Base-by-base conservation (phyloP, 1,284 basidiomycete genomes). In the Apiotrichum gracile region DNA sequence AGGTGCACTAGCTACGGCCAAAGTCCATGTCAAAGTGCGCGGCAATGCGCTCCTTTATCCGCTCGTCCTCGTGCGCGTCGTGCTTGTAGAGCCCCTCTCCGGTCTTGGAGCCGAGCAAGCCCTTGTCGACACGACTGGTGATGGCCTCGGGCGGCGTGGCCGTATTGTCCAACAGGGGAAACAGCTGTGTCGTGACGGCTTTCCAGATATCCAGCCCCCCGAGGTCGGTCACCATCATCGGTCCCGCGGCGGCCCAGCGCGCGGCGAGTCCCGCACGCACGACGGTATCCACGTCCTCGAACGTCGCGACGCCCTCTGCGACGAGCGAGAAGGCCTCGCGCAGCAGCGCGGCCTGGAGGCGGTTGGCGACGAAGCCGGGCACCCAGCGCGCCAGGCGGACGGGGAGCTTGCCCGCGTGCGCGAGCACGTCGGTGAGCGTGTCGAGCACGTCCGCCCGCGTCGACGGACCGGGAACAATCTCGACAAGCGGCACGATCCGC, bases 321-420 rank as follows among this genome's bases (percentile, higher is more conserved):
- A 47, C 54, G 19, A 56, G 39, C 10, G 47, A 24, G 21, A 46
- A 56, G 8, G 54, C 54, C 26, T 56, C 54, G 31, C 54, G 50
- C 22, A 49, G 47, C 29, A 56, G 31, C 5, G 54, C 54, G 16
- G 54, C 50, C 50, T 56, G 54, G 31, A 56, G 50, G 17, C 54
- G 47, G 43, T 56, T 56, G 7, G 54, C 54, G 26, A 56, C 43
- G 42, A 56, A 56, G 24, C 54, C 54, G n/a, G 54, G 54, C 19
- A 49, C 50, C 31, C 40, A 47, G n/a, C 31, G 26, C 17, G n/a
- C 14, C 16, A 56, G 54, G 19, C 38, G 25, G 31, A 56, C 54
- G 31, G 54, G 54, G 12, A 52, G 31, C 47, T 56, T 56, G 24
- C 54, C 54, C 4, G 54, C 50, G 1, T 7, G 5, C 12, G 14